Percentiles rank a stretch among this genome's conserved stretches.
These are phyloP conservation scores for Thuidium tamariscinum DNA, from an alignment of 225 moss, liverwort and hornwort genomes.

Conservation along the genomic window DNA sequence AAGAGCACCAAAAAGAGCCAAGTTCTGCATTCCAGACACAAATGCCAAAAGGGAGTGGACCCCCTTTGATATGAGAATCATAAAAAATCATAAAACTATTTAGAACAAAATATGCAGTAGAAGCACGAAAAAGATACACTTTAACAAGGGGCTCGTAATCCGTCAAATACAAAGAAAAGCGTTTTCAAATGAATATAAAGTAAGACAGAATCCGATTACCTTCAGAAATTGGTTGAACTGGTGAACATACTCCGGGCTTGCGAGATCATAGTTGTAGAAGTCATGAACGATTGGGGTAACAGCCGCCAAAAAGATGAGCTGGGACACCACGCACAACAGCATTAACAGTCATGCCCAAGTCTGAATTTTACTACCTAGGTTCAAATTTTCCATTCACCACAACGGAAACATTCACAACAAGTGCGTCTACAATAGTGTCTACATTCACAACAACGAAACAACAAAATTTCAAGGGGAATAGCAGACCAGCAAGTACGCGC, in stretches of 20 bases:
- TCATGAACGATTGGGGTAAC: conserved; percentile 92
- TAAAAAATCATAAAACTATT: neutral
- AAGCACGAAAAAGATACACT: neutral
- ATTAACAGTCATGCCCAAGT: neutral
- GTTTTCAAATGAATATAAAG: neutral
- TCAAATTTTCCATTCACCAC: neutral
- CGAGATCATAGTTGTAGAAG: conserved; percentile 86
- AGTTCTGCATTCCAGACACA: conserved; percentile 26
- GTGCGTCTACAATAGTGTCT: neutral
- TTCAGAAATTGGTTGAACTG: conserved; percentile 93
- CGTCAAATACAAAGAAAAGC: neutral
- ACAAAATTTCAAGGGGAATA: neutral
- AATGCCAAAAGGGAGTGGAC: neutral
- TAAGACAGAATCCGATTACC: conserved; percentile 14
- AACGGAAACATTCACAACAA: neutral
- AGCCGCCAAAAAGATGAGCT: conserved; percentile 84
- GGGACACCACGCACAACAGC: neutral
- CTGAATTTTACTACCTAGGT: neutral
- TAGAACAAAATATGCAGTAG: neutral
- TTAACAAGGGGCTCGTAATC: neutral
- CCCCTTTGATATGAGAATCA: neutral
- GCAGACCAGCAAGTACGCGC: conserved; percentile 75
- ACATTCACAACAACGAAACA: neutral
- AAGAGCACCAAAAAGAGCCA: conserved; percentile 48
- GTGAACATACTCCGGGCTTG: conserved; percentile 72